Conservation (phyloP, 2,329 filamentous ascomycete genomes). For the Hirsutella rhossiliensis region DNA sequence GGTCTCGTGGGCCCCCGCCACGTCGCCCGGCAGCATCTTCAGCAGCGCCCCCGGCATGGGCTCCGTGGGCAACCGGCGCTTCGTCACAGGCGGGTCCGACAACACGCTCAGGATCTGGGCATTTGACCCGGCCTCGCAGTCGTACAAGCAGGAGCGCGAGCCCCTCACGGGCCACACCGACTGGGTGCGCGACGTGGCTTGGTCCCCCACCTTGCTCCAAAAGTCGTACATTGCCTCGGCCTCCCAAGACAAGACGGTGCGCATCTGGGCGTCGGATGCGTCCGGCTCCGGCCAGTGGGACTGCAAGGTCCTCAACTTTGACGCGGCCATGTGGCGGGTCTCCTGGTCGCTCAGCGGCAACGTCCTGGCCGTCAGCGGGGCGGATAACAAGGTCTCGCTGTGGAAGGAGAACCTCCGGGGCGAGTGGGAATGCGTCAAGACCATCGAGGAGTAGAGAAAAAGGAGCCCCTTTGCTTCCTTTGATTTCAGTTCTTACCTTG, state of each 20-base stretch:
- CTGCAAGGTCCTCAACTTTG: constrained; percentile 75
- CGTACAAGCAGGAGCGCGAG: constrained; percentile 49
- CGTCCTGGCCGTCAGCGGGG: constrained; percentile 83
- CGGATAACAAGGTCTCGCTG: constrained; percentile 91
- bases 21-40: constrained; percentile 72
- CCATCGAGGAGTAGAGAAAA: constrained; percentile 65
- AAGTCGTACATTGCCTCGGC: constrained; percentile 96
- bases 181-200: constrained; percentile 96
- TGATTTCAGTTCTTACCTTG: not conserved
- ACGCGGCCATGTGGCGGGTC: constrained; percentile 85
- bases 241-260: constrained; percentile 91
- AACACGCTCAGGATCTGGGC: constrained; percentile 91
- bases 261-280: constrained; percentile 80
- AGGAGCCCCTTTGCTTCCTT: not conserved
- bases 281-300: constrained; percentile 62
- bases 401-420: constrained; percentile 98
- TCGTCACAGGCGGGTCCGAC: constrained; percentile 91
- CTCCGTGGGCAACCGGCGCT: constrained; percentile 57
- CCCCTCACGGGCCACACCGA: constrained; percentile 74
- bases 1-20: constrained; percentile 87
- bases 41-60: constrained; percentile 53
- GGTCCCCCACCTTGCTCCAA: constrained; percentile 88
- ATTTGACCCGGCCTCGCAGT: constrained; percentile 52
- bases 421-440: constrained; percentile 95
- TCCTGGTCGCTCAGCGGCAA: constrained; percentile 98